Evolutionary conservation across 805 yeast species (phyloP), one percentile per base, ranked within the genome.

Genomic region (Barnettozyma salicaria): DNA sequence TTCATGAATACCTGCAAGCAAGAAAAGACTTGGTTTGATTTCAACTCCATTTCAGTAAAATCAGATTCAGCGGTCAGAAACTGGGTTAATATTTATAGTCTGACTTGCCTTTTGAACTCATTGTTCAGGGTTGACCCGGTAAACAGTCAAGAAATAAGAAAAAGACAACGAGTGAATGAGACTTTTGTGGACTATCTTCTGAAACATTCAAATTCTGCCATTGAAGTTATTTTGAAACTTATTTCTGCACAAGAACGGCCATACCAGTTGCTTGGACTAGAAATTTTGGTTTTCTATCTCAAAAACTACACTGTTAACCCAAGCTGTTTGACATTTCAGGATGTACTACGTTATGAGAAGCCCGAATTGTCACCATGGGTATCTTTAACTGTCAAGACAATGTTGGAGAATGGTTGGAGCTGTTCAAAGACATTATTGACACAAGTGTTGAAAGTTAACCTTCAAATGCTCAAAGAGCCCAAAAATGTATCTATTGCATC

Each of bases 1-100:
- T 41, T 48, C 19, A 32, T 29, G 7, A 45, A 44, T 20, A 22
- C 33, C 4, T 11, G n/a, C 4, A 11, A 5, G 3, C 13, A 4
- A 8, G 9, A 27, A 11, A 14, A 18, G 13, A 30, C 37, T 5
- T 50, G 56, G 55, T 33, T 47, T 67, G 36, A 43, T 67, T 26
- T 56, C 61, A 7, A 30, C 5, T 16, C 49, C 0, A 27, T 50
- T 7, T 32, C 40, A 30, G 16, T 44, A 11, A 10, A 39, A 17
- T 11, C 42, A 18, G 16, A 37, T 28, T 9, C 34, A 0, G 19
- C 41, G 23, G 33, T 47, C 1, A 45, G 47, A 5, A 53, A 64
- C 0, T 76, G 80, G 80, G 50, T 74, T 10, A 43, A 63, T 4
- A 36, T 59, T 1, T 36, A 50, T 7, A 75, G 73, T 0, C 20